Evolutionary conservation across 345 rosid species (phyloP), one percentile per base, ranked within the genome.

Genomic region (Boechera stricta): DNA sequence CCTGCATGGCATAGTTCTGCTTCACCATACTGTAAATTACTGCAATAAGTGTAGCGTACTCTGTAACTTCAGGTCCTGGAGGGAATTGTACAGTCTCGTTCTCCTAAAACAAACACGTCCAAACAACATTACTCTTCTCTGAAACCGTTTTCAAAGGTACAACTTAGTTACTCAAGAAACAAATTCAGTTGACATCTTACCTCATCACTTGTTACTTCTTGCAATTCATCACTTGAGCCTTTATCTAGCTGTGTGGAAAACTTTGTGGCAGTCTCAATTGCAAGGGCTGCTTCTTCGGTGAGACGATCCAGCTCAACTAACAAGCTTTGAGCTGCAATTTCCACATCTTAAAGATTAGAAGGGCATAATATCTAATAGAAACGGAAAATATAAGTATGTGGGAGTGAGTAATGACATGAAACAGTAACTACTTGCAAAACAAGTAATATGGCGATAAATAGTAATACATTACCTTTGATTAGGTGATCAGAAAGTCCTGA

Each of bases 1-100:
- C 97, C 97, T 92, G 98, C 98, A 92, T 92, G 13, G 2, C 70
- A 49, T 76, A 81, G 82, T 94, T 92, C 59, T 89, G 89, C 78
- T 91, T 94, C 74, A 88, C 74, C 95, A 92, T 92, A 41, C 82
- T 85, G 71, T 86, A 92, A 76, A 94, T 78, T 45, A 87, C 73
- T 10, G 82, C 93, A 80, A 90, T 80, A 79, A 88, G 24, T 21
- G 81, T 67, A 64, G 84, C 93, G 67, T 82, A 79, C 67, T 88
- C 88, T 47, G 69, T 82, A 59, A 85, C 64, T 79, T 83, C 74
- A 38, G 69, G 74, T 76, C 80, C 86, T 78, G 72, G 59, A 63
- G 39, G 24, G 36, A 38, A 56, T 33, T 59, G 48, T 38, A 67
- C 63, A 15, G 72, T 61, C 36, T 5, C 44, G 10, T 81, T 85